phyloP scores from a whole-genome alignment of 2,329 filamentous ascomycete genomes.

The Bipolaris victoriae region DNA sequence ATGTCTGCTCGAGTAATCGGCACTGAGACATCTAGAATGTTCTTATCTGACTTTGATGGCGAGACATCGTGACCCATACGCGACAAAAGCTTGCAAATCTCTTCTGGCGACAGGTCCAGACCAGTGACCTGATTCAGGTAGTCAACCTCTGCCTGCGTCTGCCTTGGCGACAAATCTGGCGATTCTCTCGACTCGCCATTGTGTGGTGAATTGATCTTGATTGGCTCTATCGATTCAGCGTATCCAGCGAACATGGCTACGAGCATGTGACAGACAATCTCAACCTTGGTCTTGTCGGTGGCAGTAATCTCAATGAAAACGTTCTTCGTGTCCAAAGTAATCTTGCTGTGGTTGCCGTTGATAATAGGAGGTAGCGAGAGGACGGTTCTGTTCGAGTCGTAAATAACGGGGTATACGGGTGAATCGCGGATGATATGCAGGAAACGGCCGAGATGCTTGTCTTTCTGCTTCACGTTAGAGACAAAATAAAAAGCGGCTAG shows the following conservation, averaged over 20 bases:
- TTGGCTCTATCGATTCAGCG: slow-evolving; percentile 90
- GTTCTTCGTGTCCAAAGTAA: slow-evolving; percentile 87
- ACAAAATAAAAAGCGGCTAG: not conserved
- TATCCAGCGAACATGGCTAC: slow-evolving; percentile 97
- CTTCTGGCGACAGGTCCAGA: slow-evolving; percentile 72
- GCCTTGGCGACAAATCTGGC: slow-evolving; percentile 78
- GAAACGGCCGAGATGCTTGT: slow-evolving; percentile 88
- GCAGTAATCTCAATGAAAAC: slow-evolving; percentile 98
- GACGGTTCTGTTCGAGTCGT: slow-evolving; percentile 83
- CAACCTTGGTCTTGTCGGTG: slow-evolving; percentile 93
- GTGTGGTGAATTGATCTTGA: slow-evolving; percentile 90
- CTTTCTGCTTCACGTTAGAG: slow-evolving; percentile 63
- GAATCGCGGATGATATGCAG: slow-evolving; percentile 94
- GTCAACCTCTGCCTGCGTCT: slow-evolving; percentile 81
- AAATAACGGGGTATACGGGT: slow-evolving; percentile 94
- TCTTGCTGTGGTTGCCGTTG: slow-evolving; percentile 97
- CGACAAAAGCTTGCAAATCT: slow-evolving; percentile 78
- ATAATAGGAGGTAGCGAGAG: slow-evolving; percentile 97
- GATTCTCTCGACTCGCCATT: slow-evolving; percentile 82
- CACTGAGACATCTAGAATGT: slow-evolving; percentile 77
- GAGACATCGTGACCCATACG: slow-evolving; percentile 89
- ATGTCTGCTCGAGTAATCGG: slow-evolving; percentile 93
- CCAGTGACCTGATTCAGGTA: slow-evolving; percentile 96
- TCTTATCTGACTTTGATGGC: slow-evolving; percentile 72
- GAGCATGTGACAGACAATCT: slow-evolving; percentile 94